Percentiles rank a stretch among this genome's conserved stretches.
These are phyloP conservation scores for Fusarium nodosum DNA, from an alignment of 2,329 filamentous ascomycete genomes.

Conservation along the genomic window DNA sequence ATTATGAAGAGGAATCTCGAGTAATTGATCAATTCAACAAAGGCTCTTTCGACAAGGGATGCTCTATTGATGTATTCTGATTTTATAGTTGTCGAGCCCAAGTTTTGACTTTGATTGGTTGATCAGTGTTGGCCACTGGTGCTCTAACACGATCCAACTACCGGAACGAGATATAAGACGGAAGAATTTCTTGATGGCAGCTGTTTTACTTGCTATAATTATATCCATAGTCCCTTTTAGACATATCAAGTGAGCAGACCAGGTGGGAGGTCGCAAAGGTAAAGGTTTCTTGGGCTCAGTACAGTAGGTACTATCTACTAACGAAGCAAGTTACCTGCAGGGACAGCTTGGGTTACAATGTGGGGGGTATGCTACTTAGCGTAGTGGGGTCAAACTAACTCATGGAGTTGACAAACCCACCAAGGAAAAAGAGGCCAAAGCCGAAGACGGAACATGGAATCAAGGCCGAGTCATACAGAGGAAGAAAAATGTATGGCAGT, in stretches of 20 bases:
- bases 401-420: not conserved
- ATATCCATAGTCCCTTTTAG: not conserved
- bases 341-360: not conserved
- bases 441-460: constrained; percentile 46
- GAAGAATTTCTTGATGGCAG: not conserved
- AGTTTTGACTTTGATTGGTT: constrained; percentile 12
- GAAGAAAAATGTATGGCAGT: not conserved
- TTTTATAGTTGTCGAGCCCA: not conserved
- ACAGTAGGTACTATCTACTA: too few relatives aligned
- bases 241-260: not conserved
- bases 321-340: too few relatives aligned
- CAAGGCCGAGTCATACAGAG: constrained; percentile 43
- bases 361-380: constrained; percentile 15
- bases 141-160: not conserved
- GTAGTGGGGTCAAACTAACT: constrained; percentile 13
- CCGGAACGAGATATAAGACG: not conserved
- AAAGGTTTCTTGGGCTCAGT: not conserved
- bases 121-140: not conserved
- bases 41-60: not conserved
- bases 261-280: too few relatives aligned
- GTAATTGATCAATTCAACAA: not conserved
- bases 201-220: not conserved
- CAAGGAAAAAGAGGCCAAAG: constrained; percentile 20
- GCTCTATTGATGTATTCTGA: not conserved
- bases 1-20: not conserved